phyloP scores from a whole-genome alignment of 148 eudicot genomes.

The Oxyria digyna region DNA sequence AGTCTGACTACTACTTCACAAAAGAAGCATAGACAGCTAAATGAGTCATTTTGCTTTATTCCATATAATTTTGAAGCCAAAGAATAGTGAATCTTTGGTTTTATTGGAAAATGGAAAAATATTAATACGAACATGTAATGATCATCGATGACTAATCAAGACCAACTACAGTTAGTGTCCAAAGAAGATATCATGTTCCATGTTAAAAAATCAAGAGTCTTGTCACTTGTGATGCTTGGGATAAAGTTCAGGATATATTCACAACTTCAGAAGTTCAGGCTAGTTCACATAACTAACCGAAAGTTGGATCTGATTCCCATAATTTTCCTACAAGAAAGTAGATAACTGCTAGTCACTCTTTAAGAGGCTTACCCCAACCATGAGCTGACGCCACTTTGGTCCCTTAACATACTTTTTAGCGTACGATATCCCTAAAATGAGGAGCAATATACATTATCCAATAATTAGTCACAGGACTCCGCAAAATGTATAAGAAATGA shows the following conservation, averaged over 20 bases:
- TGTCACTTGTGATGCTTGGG: neutral
- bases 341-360: neutral
- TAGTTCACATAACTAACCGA: neutral
- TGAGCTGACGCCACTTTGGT: slow-evolving; percentile 75
- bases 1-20: too few relatives aligned
- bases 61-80: too few relatives aligned
- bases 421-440: slow-evolving; percentile 49
- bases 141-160: neutral
- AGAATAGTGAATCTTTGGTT: too few relatives aligned
- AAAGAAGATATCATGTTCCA: neutral
- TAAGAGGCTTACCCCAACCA: slow-evolving; percentile 53
- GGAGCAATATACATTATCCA: slow-evolving; percentile 16
- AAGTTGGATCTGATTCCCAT: neutral
- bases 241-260: neutral
- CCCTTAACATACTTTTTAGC: slow-evolving; percentile 61
- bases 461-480: slow-evolving; percentile 8
- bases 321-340: slow-evolving; percentile 3
- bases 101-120: too few relatives aligned
- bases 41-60: too few relatives aligned
- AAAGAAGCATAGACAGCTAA: too few relatives aligned
- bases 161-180: neutral
- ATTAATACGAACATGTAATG: neutral
- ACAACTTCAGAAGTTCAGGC: neutral
- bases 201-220: neutral
- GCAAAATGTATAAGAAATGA: neutral